These are phyloP conservation scores for Akanthomyces uredinophilus DNA, from an alignment of 2,329 filamentous ascomycete genomes.

Conservation along the genomic window DNA sequence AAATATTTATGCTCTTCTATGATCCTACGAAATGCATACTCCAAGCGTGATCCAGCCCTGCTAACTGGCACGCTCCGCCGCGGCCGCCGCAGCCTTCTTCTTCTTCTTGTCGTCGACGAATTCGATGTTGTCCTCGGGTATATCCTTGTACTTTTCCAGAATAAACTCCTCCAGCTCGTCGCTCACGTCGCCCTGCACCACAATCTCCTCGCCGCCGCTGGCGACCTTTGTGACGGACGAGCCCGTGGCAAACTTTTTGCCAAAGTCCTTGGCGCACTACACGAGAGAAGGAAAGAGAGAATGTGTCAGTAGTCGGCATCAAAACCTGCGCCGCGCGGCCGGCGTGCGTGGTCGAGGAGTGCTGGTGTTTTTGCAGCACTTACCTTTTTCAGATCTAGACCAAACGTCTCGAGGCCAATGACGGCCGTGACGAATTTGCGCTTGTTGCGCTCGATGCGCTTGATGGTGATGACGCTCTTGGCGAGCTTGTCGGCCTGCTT, in stretches of 20 bases:
- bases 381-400: conserved; percentile 85
- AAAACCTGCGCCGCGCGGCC: too few species aligned
- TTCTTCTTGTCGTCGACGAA: conserved; percentile 96
- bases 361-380: neutral
- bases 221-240: conserved; percentile 86
- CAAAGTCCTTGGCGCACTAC: conserved; percentile 83
- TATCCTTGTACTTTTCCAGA: conserved; percentile 78
- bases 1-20: conserved; percentile 4
- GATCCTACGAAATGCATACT: neutral
- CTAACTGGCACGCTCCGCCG: neutral
- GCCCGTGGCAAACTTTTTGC: conserved; percentile 97
- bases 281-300: neutral
- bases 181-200: conserved; percentile 94
- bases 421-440: conserved; percentile 93
- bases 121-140: conserved; percentile 94
- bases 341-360: too few species aligned
- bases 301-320: too few species aligned
- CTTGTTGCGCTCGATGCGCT: conserved; percentile 97
- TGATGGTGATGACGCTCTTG: conserved; percentile 79
- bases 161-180: conserved; percentile 92
- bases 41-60: neutral
- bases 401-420: conserved; percentile 84
- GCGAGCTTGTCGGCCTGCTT: conserved; percentile 80
- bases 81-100: conserved; percentile 38
- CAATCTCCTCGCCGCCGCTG: conserved; percentile 88